Evolutionary conservation across 306 rosid species (phyloP), one percentile per base, ranked within the genome.

Genomic region (Medicago arabica): DNA sequence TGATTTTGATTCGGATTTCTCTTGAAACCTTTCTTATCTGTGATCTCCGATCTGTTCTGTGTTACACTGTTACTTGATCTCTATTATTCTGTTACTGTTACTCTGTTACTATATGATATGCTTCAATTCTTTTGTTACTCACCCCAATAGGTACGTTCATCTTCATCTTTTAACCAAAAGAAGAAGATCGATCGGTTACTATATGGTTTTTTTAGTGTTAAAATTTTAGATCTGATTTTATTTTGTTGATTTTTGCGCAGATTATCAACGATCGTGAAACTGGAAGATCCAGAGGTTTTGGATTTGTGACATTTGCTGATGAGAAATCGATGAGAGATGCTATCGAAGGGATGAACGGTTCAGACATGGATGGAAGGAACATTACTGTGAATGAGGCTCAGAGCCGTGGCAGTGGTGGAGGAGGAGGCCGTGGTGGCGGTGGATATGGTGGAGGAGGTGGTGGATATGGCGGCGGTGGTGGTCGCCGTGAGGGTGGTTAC

Each of bases 371-470:
- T 4, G 97, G 98, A 1, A 95, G 98, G 2, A 94, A 84, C 73
- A 94, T 94, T 41, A 94, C 98, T 0, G 98, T 94, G 7, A 94
- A 94, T 58, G 96, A 94, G 70, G 98, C 96, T 0, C 97, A 94
- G 65, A 83, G 90, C 2, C 93, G 98, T 1, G 92, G 93, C 0
- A 63, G 88, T 0, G 90, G 80, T 0, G 90, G 80, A 0, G 67
- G 79, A 2, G 58, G 93, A 0, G 89, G 53, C 12, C 53, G 43
- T 3, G 73, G 59, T 0, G 72, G 72, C 36, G 36, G 36, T 0
- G 43, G 74, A 0, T 69, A 81, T 0, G 65, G 79, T 4, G 59
- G 59, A 4, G 73, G 49, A 2, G 63, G 63, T 2, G 62, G 46
- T 0, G 50, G 75, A 0, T 53, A 61, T 12, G n/a, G n/a, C n/a